Evolutionary conservation across 345 rosid genomes (phyloP).

Genomic region (Rhodamnia argentea): DNA sequence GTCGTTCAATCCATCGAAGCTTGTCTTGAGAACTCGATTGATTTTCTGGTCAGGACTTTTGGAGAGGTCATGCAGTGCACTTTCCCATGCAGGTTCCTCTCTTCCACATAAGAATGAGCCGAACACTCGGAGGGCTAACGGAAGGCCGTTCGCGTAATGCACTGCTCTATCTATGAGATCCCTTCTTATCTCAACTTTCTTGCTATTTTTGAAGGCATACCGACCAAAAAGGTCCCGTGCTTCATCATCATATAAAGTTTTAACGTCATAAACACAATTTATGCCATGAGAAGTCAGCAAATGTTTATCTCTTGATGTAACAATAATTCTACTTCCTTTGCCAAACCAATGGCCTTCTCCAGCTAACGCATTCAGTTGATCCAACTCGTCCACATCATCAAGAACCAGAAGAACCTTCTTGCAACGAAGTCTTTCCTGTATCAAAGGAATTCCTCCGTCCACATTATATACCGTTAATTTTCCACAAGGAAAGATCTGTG

Average conservation of each 20-base stretch:
- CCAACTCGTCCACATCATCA: not conserved
- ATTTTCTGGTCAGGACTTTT: accelerated
- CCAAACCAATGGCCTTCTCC: not conserved
- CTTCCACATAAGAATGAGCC: not conserved
- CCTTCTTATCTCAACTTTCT: not conserved
- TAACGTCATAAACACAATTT: not conserved
- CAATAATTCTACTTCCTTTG: not conserved
- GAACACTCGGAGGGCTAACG: not conserved
- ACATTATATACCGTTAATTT: accelerated
- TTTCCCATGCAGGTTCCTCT: not conserved
- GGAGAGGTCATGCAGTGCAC: accelerated
- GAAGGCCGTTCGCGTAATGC: not conserved
- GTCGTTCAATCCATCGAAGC: not conserved
- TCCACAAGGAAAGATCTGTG: accelerated
- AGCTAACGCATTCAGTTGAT: not conserved
- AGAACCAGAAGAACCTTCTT: not conserved
- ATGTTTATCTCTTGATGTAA: not conserved
- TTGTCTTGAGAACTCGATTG: not conserved
- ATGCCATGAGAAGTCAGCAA: accelerated
- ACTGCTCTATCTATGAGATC: not conserved
- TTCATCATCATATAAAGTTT: accelerated
- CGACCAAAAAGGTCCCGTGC: not conserved
- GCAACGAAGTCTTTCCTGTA: not conserved
- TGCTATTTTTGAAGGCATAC: not conserved
- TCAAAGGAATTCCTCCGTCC: not conserved